These are phyloP conservation scores for Chalara sp. DNA, from an alignment of 2,329 filamentous ascomycete genomes.

Conservation along the genomic window DNA sequence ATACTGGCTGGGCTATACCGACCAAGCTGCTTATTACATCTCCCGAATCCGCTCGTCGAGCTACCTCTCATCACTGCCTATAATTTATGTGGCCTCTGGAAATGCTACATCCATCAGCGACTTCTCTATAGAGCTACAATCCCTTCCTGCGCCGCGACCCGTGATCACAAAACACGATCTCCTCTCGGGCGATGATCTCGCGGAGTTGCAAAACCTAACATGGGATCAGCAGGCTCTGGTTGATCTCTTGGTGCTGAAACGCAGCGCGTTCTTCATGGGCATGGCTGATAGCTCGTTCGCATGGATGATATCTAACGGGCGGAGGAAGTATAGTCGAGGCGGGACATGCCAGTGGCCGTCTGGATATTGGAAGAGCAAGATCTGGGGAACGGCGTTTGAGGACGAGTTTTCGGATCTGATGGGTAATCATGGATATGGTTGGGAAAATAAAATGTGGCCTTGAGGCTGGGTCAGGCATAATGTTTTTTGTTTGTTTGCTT, in stretches of 20 bases:
- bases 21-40: not conserved
- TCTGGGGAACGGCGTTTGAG: not conserved
- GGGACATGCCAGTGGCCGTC: constrained; percentile 2
- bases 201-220: not conserved
- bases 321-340: constrained; percentile 12
- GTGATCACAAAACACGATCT: not conserved
- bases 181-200: not conserved
- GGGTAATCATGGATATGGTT: too few species aligned
- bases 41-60: not conserved
- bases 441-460: too few species aligned
- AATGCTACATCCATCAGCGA: constrained; percentile 10
- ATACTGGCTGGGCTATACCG: not conserved
- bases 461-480: too few species aligned
- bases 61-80: not conserved
- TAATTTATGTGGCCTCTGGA: not conserved
- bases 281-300: not conserved
- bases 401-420: not conserved
- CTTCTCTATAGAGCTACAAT: not conserved
- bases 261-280: not conserved
- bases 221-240: not conserved
- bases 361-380: not conserved
- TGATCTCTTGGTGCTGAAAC: not conserved
- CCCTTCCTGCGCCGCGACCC: constrained; percentile 21
- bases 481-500: too few species aligned
- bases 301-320: constrained; percentile 27